Conservation (phyloP, 78 protist species). For the Dictyostelium purpureum region DNA sequence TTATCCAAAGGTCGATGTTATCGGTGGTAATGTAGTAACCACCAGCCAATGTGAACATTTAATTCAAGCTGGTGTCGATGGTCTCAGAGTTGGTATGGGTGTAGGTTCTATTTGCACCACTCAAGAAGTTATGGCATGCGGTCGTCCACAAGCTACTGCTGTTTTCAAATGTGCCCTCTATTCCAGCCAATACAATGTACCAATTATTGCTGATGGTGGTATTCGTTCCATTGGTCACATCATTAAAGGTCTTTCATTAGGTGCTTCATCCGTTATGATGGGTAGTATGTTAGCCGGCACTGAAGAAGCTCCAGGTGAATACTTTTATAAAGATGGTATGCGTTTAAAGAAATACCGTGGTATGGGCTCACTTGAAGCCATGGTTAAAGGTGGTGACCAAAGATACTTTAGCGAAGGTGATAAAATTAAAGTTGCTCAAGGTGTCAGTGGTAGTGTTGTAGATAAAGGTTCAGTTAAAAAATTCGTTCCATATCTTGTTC, state of each 20-base stretch:
- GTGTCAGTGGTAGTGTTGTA: constrained; percentile 92
- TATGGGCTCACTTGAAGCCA: constrained; percentile 96
- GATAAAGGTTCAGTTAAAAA: constrained; percentile 91
- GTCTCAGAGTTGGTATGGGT: constrained; percentile 97
- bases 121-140: constrained; percentile 84
- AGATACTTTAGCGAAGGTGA: constrained; percentile 79
- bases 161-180: constrained; percentile 84
- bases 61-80: constrained; percentile 95
- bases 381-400: constrained; percentile 86
- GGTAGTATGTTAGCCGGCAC: constrained; percentile 97
- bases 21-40: constrained; percentile 96
- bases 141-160: constrained; percentile 90
- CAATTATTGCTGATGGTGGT: constrained; percentile 98
- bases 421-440: constrained; percentile 94
- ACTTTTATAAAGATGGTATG: constrained; percentile 88
- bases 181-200: constrained; percentile 85
- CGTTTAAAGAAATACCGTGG: constrained; percentile 94
- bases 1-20: constrained; percentile 73
- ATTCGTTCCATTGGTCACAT: constrained; percentile 93
- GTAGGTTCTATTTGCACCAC: constrained; percentile 97
- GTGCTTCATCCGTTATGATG: constrained; percentile 96
- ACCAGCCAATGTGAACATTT: constrained; percentile 86
- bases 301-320: constrained; percentile 96
- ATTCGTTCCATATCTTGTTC: constrained; percentile 76
- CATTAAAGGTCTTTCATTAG: constrained; percentile 93